phyloP scores from a whole-genome alignment of 257 asterid species.

The Solanum chaucha region DNA sequence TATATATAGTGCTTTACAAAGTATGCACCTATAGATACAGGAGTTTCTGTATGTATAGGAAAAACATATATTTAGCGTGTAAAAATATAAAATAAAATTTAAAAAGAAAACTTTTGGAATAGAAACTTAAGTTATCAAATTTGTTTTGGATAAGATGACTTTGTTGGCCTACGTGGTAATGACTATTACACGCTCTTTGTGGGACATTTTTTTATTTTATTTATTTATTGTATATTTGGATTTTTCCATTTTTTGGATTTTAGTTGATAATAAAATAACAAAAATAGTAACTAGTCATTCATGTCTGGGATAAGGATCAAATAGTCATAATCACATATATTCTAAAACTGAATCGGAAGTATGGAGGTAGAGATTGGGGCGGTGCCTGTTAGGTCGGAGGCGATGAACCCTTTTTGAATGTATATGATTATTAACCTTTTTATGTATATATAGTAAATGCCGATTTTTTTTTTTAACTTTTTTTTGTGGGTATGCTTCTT shows the following conservation, averaged over 20 bases:
- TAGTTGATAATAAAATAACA: neutral
- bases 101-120: no score
- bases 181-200: neutral
- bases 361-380: no score
- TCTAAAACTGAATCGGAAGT: no score
- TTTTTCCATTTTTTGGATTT: neutral
- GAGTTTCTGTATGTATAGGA: neutral
- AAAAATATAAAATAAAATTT: no score
- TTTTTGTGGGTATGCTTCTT: no score
- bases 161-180: neutral
- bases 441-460: no score
- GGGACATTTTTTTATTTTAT: no score
- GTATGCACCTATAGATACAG: neutral
- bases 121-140: neutral
- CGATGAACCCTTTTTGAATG: no score
- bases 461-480: no score
- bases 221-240: neutral
- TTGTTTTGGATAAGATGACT: neutral
- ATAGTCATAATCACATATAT: neutral
- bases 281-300: neutral
- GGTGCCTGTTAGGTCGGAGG: no score
- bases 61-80: no score
- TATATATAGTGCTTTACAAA: neutral
- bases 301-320: neutral
- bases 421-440: no score